phyloP scores from a whole-genome alignment of 1,284 basidiomycete species.

The Ustilago trichophora region DNA sequence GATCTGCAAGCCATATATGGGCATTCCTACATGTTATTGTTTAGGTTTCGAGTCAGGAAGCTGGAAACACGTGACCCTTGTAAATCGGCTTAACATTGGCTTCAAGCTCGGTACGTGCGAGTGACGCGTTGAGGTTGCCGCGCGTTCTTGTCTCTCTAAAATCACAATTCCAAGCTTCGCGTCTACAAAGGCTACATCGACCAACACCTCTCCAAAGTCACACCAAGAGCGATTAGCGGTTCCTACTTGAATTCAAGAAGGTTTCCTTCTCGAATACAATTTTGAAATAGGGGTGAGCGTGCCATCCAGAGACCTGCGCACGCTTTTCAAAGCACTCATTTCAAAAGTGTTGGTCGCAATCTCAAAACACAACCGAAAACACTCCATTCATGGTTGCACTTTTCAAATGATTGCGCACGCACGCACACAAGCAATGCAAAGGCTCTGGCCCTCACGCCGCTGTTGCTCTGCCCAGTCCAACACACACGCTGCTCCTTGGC shows the following conservation, averaged over 20 bases:
- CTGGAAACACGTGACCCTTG: conserved; percentile 5
- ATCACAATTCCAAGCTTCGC: conserved; percentile 6
- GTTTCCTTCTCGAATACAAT: not conserved
- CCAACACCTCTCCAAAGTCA: conserved; percentile 26
- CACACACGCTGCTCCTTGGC: not conserved
- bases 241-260: not conserved
- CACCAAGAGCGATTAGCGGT: conserved; percentile 1
- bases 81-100: not conserved
- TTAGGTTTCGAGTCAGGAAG: too few species aligned
- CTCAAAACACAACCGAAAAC: not conserved
- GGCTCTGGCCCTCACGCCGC: not conserved
- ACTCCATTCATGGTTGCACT: conserved; percentile 2
- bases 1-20: too few species aligned
- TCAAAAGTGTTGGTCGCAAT: conserved; percentile 18
- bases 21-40: too few species aligned
- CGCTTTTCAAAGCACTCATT: too few species aligned
- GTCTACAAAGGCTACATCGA: not conserved
- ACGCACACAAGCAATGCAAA: not conserved
- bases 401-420: not conserved
- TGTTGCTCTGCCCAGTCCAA: conserved; percentile 2
- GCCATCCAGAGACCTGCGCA: too few species aligned
- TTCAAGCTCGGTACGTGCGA: conserved; percentile 5
- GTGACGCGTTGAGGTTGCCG: conserved; percentile 12
- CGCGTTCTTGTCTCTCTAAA: conserved; percentile 8
- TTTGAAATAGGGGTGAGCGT: not conserved